Conservation (phyloP, 257 asterid species). For the Solanum habrochaites region DNA sequence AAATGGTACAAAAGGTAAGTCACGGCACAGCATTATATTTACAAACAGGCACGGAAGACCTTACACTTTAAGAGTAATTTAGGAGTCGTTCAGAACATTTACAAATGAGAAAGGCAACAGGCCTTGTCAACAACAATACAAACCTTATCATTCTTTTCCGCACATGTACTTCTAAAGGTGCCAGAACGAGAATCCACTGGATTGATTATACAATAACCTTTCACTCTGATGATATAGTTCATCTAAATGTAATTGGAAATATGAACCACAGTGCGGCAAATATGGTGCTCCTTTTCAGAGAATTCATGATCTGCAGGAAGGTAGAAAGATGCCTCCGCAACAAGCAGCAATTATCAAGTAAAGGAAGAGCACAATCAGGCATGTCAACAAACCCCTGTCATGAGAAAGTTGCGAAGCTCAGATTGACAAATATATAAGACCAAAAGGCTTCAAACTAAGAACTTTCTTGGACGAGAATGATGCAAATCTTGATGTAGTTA, state of each 20-base stretch:
- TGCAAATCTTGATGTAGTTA: neutral
- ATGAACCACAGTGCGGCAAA: neutral
- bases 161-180: neutral
- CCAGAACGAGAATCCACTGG: neutral
- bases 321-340: constrained; percentile 3
- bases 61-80: neutral
- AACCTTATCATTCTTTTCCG: neutral
- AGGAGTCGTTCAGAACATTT: neutral
- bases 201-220: neutral
- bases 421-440: neutral
- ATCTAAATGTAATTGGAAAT: neutral
- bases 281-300: neutral
- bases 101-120: neutral
- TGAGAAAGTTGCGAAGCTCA: neutral
- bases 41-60: neutral
- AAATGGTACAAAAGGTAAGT: neutral
- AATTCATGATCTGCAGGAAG: constrained; percentile 5
- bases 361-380: constrained; percentile 2
- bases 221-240: neutral
- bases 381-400: neutral
- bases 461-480: neutral
- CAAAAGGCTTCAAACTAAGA: neutral
- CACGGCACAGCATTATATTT: neutral
- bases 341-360: neutral
- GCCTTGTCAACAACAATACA: neutral